Evolutionary conservation across 371 early-diverging fungal genomes (phyloP).

Genomic region (Circinella umbellata): DNA sequence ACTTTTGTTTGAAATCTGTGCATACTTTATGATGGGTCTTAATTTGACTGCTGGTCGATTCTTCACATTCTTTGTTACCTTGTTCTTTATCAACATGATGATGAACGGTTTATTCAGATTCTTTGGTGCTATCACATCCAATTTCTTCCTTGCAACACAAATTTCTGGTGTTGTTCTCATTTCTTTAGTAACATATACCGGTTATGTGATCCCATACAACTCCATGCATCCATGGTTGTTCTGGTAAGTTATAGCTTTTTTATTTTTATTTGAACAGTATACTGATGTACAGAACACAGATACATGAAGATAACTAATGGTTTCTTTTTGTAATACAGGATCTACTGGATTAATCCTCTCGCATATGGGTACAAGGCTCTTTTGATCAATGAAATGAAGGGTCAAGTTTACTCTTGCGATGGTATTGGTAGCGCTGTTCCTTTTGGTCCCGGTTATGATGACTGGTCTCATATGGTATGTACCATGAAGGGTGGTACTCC

Average conservation of each 20-base stretch:
- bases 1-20: constrained; percentile 24
- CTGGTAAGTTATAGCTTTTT: constrained; percentile 31
- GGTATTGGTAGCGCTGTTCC: constrained; percentile 45
- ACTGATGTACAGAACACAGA: background rate
- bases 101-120: constrained; percentile 59
- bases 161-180: constrained; percentile 55
- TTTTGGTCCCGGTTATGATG: constrained; percentile 46
- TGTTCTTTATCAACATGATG: constrained; percentile 45
- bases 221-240: constrained; percentile 57
- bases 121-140: constrained; percentile 54
- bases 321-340: constrained; percentile 11
- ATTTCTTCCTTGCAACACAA: constrained; percentile 55
- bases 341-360: constrained; percentile 64
- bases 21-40: constrained; percentile 60
- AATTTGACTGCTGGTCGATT: constrained; percentile 54
- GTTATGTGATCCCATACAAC: constrained; percentile 43
- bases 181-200: constrained; percentile 54
- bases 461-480: constrained; percentile 57
- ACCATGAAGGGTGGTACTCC: constrained; percentile 54
- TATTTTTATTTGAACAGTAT: no score
- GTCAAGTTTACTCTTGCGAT: constrained; percentile 40
- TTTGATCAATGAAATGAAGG: constrained; percentile 65
- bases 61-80: constrained; percentile 48
- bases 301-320: background rate
- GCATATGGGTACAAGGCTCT: constrained; percentile 67